Evolutionary conservation across 164 flowering plant genomes (phyloP), one percentile per base, ranked within the genome.

Genomic region (Aristolochia contorta): DNA sequence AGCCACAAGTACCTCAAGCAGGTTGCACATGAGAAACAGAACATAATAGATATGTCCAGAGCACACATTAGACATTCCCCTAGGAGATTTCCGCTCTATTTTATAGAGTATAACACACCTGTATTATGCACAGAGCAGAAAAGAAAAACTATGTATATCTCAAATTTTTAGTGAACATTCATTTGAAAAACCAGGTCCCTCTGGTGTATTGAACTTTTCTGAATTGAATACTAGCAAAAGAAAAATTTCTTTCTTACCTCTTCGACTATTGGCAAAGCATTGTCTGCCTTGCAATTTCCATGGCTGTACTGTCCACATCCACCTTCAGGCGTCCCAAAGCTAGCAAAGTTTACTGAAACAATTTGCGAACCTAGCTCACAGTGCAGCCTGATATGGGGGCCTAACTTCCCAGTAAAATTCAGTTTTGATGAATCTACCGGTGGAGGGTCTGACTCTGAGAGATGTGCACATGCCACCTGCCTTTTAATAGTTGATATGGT

Each of bases 271-370:
- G 78, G 33, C 41, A 69, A 41, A 18, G 69, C 57, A 43, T 74
- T 68, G 15, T 64, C 45, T 18, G 72, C 72, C 56, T 77, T 79
- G 67, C 89, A 84, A 21, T 23, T 54, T 47, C 87, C 87, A 24
- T 62, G 69, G 37, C 37, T 59, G 52, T 74, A 78, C 51, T 63
- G 45, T 27, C 87, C 87, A 69, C 87, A 82, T 41, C 66, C 50
- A 70, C 90, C 90, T 64, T 59, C 21, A 48, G 84, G 82, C 60
- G 67, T 75, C 58, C 90, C 90, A 62, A 69, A 79, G 69, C 87
- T 81, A 24, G 87, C 85, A 63, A 82, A 82, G 22, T 68, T 72
- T 24, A 84, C 67, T 4, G 82, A 65, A 58, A 75, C 48, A 19
- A 84, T 74, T 18, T 47, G 58, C 81, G 77, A 76, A 41, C 85